A percentile compares a stretch with the other conserved stretches of the same genome.
Evolutionary conservation across 345 rosid genomes (phyloP).

Genomic region (Populus euphratica): DNA sequence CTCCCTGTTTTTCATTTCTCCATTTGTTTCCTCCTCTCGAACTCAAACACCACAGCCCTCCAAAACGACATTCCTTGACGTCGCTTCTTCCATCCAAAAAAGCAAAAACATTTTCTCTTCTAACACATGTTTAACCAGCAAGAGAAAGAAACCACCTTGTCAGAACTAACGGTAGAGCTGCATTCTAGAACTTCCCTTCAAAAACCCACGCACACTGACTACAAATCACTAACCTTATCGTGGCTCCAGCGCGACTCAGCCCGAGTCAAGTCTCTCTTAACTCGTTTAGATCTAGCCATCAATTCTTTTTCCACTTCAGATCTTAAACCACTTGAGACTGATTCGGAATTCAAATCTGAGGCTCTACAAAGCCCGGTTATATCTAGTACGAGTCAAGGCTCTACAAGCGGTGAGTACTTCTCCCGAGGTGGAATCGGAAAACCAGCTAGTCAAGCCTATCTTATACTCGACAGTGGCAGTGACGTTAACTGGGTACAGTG

Average conservation of each 20-base stretch:
- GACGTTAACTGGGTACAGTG: slow-evolving; percentile 93
- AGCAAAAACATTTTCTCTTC: slow-evolving; percentile 24
- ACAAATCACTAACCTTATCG: slow-evolving; percentile 56
- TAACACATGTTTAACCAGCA: neutral
- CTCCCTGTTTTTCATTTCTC: slow-evolving; percentile 21
- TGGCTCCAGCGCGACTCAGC: slow-evolving; percentile 69
- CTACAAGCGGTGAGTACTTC: slow-evolving; percentile 81
- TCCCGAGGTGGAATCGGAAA: slow-evolving; percentile 75
- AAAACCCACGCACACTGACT: slow-evolving; percentile 41
- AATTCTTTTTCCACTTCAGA: slow-evolving; percentile 37
- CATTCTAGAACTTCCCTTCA: slow-evolving; percentile 46
- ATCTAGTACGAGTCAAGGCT: slow-evolving; percentile 75
- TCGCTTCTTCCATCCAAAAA: slow-evolving; percentile 36
- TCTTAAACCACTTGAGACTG: slow-evolving; percentile 43
- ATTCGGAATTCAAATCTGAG: slow-evolving; percentile 27
- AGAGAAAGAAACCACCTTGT: slow-evolving; percentile 8
- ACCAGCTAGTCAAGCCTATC: slow-evolving; percentile 61
- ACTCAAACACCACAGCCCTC: slow-evolving; percentile 15
- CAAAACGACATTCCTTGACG: slow-evolving; percentile 35
- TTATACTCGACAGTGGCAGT: slow-evolving; percentile 88
- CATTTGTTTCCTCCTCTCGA: slow-evolving; percentile 33
- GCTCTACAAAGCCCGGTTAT: slow-evolving; percentile 51
- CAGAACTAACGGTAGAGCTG: slow-evolving; percentile 40
- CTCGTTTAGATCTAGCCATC: slow-evolving; percentile 53
- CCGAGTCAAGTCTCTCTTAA: slow-evolving; percentile 51